A percentile compares a stretch with the other conserved stretches of the same genome.
Conservation (phyloP, 306 rosid species). For the Styphnolobium japonicum region DNA sequence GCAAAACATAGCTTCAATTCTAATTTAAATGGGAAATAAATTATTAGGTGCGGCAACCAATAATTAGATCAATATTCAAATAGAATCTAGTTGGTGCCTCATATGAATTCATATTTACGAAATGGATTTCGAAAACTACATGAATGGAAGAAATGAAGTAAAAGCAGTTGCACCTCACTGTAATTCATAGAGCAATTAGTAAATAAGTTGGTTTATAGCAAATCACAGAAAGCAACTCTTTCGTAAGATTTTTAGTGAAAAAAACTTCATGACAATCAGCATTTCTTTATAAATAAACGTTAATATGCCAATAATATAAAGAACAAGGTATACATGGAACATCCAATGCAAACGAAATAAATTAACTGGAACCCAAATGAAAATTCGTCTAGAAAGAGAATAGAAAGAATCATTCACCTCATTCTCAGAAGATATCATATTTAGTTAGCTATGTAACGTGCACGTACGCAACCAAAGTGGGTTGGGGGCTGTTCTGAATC, state of each 20-base stretch:
- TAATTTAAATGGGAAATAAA: not conserved
- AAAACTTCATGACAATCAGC: too few relatives aligned
- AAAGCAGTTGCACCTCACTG: too few relatives aligned
- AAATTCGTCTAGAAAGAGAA: not conserved
- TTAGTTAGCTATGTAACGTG: conserved; percentile 11
- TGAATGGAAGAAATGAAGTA: too few relatives aligned
- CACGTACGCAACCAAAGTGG: not conserved
- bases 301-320: not conserved
- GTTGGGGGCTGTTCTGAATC: not conserved
- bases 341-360: not conserved
- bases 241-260: too few relatives aligned
- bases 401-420: conserved; percentile 20
- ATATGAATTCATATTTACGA: too few relatives aligned
- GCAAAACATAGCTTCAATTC: not conserved
- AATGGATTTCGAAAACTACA: too few relatives aligned
- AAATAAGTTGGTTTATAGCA: too few relatives aligned
- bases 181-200: too few relatives aligned
- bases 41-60: not conserved
- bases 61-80: not conserved
- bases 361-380: not conserved
- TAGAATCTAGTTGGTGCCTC: not conserved
- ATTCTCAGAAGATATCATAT: conserved; percentile 24
- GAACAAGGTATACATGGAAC: not conserved
- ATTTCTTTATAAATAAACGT: not conserved
- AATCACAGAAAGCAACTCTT: too few relatives aligned